phyloP scores from a whole-genome alignment of 1,284 basidiomycete species.

The Boletellus dicymbophilus region DNA sequence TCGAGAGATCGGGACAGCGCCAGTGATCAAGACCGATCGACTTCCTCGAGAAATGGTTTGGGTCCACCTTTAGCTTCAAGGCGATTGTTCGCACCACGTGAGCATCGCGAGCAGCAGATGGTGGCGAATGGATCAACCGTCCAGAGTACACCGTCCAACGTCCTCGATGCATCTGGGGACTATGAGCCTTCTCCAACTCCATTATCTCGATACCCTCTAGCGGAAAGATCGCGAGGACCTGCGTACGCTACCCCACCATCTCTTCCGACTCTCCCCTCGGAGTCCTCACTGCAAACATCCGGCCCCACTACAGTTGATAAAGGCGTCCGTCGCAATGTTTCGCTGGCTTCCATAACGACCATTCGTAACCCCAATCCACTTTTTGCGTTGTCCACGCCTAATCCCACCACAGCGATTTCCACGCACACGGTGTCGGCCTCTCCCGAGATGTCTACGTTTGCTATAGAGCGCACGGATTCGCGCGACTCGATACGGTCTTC shows the following conservation, averaged over 20 bases:
- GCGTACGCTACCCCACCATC: slow-evolving; percentile 57
- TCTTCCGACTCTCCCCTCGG: slow-evolving; percentile 59
- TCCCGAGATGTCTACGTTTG: slow-evolving; percentile 39
- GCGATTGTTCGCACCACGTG: slow-evolving; percentile 53
- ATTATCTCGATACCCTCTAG: slow-evolving; percentile 40
- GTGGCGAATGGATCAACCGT: slow-evolving; percentile 25
- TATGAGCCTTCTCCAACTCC: slow-evolving; percentile 72
- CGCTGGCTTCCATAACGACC: slow-evolving; percentile 50
- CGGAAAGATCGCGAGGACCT: slow-evolving; percentile 41
- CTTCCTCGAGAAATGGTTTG: slow-evolving; percentile 26
- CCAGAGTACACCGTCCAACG: slow-evolving; percentile 21
- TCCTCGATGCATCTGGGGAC: slow-evolving; percentile 46
- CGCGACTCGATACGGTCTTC: slow-evolving; percentile 42
- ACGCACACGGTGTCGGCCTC: slow-evolving; percentile 59
- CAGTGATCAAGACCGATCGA: slow-evolving; percentile 36
- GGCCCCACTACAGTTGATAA: slow-evolving; percentile 33
- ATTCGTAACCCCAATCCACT: slow-evolving; percentile 47
- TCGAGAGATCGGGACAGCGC: slow-evolving; percentile 28
- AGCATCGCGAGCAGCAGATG: slow-evolving; percentile 45
- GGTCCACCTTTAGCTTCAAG: slow-evolving; percentile 38
- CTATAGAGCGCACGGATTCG: slow-evolving; percentile 47
- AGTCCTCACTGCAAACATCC: slow-evolving; percentile 41
- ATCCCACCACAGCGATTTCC: slow-evolving; percentile 70
- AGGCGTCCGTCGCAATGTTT: slow-evolving; percentile 46
- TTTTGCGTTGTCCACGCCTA: slow-evolving; percentile 50